Base-by-base conservation (phyloP, 441 rosid genomes). In the Jatropha multifida region DNA sequence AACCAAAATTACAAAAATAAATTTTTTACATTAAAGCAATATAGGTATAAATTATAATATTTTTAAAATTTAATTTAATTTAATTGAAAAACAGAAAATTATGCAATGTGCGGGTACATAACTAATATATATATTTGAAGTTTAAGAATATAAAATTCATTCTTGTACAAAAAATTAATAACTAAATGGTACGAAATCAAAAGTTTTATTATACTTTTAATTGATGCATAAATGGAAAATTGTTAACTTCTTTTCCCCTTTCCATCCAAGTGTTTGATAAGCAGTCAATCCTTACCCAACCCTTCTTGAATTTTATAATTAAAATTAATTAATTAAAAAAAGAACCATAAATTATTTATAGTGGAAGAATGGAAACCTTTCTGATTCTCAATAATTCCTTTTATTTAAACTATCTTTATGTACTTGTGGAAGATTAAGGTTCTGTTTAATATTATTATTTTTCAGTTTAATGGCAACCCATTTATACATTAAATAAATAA, bases 341-440 rank as follows among this genome's bases (percentile, higher is more conserved):
- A 68, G 40, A 66, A 18, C 65, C 10, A 11, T 70, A 40, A 67
- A 62, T 44, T 51, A 68, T n/a, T 65, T 27, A 14, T 49, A 65
- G 77, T 55, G 80, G 77, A 61, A 55, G 76, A 4, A 66, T 27
- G 41, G 49, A 65, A 75, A 0, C 69, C 74, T 20, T 12, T 68
- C 20, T 0, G 76, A 75, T 83, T 77, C 80, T 70, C 80, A 59
- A 75, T 68, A 69, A 82, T 81, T 77, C 79, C 55, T 13, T 63
- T 73, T 75, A 52, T 75, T 74, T 40, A 71, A 58, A 48, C 62
- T 75, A 76, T 65, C 73, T 49, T 74, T 56, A 20, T 81, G 81
- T 66, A 55, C 80, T 76, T 69, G 32, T n/a, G 56, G 20, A 20
- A 23, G 27, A 51, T 38, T 59, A 69, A 77, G 68, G 74, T 73